Percentiles rank a stretch among this genome's conserved stretches.
phyloP scores from a whole-genome alignment of 257 asterid species.

The Nicotiana sylvestris region DNA sequence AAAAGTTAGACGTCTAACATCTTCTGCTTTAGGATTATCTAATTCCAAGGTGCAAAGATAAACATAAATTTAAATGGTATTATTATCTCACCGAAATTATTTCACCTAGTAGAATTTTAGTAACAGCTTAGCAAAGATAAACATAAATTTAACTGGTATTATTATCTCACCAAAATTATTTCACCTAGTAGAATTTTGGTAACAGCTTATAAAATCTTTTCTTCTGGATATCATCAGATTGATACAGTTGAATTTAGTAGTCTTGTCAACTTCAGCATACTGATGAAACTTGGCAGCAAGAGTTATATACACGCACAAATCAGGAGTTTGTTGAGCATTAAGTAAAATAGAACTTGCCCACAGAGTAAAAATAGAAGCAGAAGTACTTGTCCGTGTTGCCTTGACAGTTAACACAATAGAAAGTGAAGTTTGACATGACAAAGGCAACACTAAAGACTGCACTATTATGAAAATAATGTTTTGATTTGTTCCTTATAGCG shows the following conservation, averaged over 20 bases:
- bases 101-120: not conserved
- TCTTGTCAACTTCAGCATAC: not conserved
- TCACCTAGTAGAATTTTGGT: not conserved
- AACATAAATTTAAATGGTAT: not conserved
- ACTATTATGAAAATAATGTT: not conserved
- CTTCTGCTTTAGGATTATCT: not conserved
- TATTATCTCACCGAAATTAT: not conserved
- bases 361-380: constrained; percentile 2
- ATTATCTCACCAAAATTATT: not conserved
- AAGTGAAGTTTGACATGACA: constrained; percentile 7
- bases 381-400: not conserved
- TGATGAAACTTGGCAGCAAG: not conserved
- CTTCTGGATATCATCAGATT: not conserved
- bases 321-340: not conserved
- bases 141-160: too few species aligned
- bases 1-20: not conserved
- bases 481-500: not conserved
- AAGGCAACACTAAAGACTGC: constrained; percentile 3
- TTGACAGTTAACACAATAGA: not conserved
- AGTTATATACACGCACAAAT: not conserved
- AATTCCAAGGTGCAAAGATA: not conserved
- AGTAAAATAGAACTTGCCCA: not conserved
- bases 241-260: not conserved
- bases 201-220: not conserved
- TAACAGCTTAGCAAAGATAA: too few species aligned